Evolutionary conservation across 2,329 filamentous ascomycete species (phyloP).

Genomic region (Arthrobotrys conoides): DNA sequence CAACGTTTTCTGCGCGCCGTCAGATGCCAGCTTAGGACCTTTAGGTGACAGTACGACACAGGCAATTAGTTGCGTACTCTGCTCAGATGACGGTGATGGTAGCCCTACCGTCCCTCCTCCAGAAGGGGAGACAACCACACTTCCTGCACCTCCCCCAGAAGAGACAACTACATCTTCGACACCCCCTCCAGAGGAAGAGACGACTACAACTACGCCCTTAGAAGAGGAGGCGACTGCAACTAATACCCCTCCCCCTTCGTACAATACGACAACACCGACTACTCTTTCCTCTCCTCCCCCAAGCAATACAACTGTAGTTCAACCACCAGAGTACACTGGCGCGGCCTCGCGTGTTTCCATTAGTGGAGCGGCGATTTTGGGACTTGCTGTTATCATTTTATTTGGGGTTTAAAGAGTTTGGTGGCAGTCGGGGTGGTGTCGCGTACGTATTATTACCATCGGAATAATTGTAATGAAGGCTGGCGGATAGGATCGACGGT

Average conservation of each 20-base stretch:
- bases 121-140: not conserved
- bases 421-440: not conserved
- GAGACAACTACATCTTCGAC: no score
- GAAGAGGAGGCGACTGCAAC: no score
- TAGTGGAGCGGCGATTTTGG: slow-evolving; percentile 1
- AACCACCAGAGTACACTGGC: slow-evolving; percentile 41
- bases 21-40: not conserved
- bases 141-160: not conserved
- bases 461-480: not conserved
- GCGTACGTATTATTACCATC: not conserved
- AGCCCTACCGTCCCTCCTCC: not conserved
- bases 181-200: no score
- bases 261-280: not conserved
- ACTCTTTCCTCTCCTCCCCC: not conserved
- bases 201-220: no score
- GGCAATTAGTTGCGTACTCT: not conserved
- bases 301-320: not conserved
- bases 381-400: slow-evolving; percentile 4
- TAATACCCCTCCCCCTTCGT: not conserved
- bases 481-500: not conserved
- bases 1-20: not conserved
- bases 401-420: slow-evolving; percentile 1
- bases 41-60: not conserved
- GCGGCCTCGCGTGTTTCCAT: slow-evolving; percentile 21
- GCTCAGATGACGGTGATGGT: not conserved